phyloP scores from a whole-genome alignment of 2,329 filamentous ascomycete genomes.

The Ramularia endophylla region DNA sequence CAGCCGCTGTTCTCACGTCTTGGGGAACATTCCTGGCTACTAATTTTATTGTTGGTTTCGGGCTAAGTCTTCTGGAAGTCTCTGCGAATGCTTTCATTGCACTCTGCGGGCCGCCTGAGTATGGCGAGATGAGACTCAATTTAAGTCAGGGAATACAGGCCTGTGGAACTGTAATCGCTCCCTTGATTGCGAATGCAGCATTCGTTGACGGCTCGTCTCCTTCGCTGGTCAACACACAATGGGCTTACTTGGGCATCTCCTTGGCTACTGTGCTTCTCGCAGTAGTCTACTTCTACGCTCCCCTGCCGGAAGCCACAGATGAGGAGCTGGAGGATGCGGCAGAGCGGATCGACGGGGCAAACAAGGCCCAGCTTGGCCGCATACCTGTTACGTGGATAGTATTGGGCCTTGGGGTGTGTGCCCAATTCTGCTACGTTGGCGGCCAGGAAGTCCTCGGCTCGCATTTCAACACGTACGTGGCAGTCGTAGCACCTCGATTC shows the following conservation, averaged over 20 bases:
- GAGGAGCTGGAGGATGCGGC: constrained; percentile 52
- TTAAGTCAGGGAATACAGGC: constrained; percentile 58
- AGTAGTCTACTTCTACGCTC: constrained; percentile 55
- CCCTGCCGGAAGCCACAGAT: constrained; percentile 57
- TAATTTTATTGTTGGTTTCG: constrained; percentile 57
- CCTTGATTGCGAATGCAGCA: constrained; percentile 53
- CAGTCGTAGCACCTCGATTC: constrained; percentile 32
- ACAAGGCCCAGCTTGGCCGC: constrained; percentile 33
- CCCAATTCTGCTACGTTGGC: constrained; percentile 56
- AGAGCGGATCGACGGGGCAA: constrained; percentile 45
- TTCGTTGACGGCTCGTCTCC: constrained; percentile 48
- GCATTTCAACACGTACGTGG: constrained; percentile 42
- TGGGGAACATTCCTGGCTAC: constrained; percentile 56
- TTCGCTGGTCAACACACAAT: constrained; percentile 56
- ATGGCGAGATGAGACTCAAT: constrained; percentile 55
- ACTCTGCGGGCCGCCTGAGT: constrained; percentile 55
- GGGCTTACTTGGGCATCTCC: constrained; percentile 59
- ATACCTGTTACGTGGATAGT: constrained; percentile 52
- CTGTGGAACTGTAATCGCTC: constrained; percentile 54
- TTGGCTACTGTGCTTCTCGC: constrained; percentile 55
- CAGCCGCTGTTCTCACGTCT: constrained; percentile 56
- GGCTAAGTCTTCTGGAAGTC: constrained; percentile 55
- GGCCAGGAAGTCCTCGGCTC: constrained; percentile 53
- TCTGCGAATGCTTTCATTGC: constrained; percentile 58
- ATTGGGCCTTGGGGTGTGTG: constrained; percentile 48